These are phyloP conservation scores for Rhodotorula babjevae DNA, from an alignment of 768 basidiomycete species.

Conservation along the genomic window DNA sequence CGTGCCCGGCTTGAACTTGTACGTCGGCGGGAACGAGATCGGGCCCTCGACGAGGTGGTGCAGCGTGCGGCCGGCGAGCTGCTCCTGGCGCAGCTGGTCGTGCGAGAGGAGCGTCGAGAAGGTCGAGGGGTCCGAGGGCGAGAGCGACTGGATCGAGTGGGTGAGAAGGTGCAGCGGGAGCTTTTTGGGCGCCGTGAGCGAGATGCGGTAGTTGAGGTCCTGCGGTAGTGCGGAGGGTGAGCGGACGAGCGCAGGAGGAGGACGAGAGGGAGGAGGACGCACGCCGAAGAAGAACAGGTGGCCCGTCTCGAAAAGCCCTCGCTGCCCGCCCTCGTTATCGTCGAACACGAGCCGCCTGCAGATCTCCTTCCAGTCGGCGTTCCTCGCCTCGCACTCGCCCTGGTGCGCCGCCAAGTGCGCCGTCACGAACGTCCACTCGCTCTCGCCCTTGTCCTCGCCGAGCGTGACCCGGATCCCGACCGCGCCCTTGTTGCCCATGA, in stretches of 20 bases:
- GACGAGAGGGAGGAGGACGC: slow-evolving; percentile 51
- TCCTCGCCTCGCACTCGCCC: slow-evolving; percentile 56
- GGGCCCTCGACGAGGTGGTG: slow-evolving; percentile 76
- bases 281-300: slow-evolving; percentile 92
- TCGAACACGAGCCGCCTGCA: slow-evolving; percentile 74
- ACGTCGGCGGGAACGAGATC: slow-evolving; percentile 79
- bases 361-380: slow-evolving; percentile 76
- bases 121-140: neutral
- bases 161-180: slow-evolving; percentile 53
- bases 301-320: slow-evolving; percentile 67
- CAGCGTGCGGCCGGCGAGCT: slow-evolving; percentile 64
- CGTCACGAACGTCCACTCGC: slow-evolving; percentile 67
- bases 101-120: slow-evolving; percentile 37
- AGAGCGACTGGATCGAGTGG: slow-evolving; percentile 42
- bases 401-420: slow-evolving; percentile 86
- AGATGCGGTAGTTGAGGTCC: slow-evolving; percentile 52
- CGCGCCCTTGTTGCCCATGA: slow-evolving; percentile 93
- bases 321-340: slow-evolving; percentile 46
- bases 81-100: slow-evolving; percentile 51
- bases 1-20: slow-evolving; percentile 65
- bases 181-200: slow-evolving; percentile 31
- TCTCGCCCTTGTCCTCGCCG: slow-evolving; percentile 45
- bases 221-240: neutral
- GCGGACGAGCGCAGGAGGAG: neutral
- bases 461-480: slow-evolving; percentile 81